Evolutionary conservation across 148 eudicot genomes (phyloP).

Genomic region (Silene uniflora): DNA sequence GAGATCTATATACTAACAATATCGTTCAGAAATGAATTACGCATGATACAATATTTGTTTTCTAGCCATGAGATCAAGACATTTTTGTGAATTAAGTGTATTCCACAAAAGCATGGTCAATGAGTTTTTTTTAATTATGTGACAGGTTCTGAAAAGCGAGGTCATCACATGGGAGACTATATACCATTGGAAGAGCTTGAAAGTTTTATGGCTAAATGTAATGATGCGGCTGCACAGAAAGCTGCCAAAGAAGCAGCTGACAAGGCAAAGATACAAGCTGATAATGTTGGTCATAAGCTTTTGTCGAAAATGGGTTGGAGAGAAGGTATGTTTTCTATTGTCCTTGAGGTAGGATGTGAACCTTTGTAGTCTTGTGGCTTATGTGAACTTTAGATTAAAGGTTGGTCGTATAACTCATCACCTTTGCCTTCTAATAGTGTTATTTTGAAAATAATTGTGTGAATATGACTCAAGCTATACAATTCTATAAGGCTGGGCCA

Average conservation of each 20-base stretch:
- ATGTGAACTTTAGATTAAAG: constrained; percentile 1
- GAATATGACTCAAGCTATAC: no score
- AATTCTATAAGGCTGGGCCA: no score
- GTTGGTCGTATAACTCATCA: neutral
- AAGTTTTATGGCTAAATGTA: constrained; percentile 79
- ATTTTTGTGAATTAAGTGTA: neutral
- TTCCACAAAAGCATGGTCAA: neutral
- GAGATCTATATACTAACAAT: neutral
- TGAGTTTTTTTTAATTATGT: neutral
- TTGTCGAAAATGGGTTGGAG: constrained; percentile 98
- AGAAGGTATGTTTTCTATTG: constrained; percentile 56
- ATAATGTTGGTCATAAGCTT: constrained; percentile 95
- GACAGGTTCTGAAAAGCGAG: constrained; percentile 59
- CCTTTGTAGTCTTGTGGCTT: neutral
- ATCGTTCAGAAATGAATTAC: neutral
- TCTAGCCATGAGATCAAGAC: neutral
- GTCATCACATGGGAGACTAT: constrained; percentile 99
- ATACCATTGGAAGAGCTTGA: constrained; percentile 90
- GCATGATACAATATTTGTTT: neutral
- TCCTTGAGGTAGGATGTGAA: neutral
- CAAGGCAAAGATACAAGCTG: constrained; percentile 80
- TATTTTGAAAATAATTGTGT: neutral
- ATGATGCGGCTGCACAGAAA: constrained; percentile 72
- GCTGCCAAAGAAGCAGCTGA: constrained; percentile 66
- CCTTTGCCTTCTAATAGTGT: neutral